Percentiles rank a stretch among this genome's conserved stretches.
Evolutionary conservation across 202 grass and related monocot species (phyloP).

Genomic region (Eragrostis tef): DNA sequence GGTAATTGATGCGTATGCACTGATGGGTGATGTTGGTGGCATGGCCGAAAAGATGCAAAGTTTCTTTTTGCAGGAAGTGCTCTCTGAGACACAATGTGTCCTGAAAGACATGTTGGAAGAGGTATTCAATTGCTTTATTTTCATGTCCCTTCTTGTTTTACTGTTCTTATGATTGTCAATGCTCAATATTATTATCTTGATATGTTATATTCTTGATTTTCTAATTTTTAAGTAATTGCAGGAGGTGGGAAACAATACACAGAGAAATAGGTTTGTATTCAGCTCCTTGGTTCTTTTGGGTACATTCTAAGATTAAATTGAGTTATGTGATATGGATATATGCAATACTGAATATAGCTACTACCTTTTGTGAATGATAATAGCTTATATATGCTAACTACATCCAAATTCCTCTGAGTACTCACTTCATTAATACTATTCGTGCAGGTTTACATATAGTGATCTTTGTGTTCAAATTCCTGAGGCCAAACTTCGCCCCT

Average conservation of each 20-base stretch:
- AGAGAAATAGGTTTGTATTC: constrained; percentile 79
- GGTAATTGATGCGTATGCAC: constrained; percentile 92
- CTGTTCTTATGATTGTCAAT: constrained; percentile 21
- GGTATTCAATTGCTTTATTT: constrained; percentile 58
- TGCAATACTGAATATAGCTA: constrained; percentile 37
- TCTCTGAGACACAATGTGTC: constrained; percentile 88
- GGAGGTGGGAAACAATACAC: constrained; percentile 81
- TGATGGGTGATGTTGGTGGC: constrained; percentile 93
- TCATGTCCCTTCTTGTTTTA: constrained; percentile 25
- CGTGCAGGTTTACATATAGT: constrained; percentile 93
- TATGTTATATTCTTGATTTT: constrained; percentile 36
- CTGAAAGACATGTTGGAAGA: constrained; percentile 88
- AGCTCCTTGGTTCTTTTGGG: constrained; percentile 45
- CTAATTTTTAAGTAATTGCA: constrained; percentile 66
- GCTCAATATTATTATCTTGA: constrained; percentile 33
- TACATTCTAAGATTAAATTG: constrained; percentile 37
- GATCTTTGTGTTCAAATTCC: constrained; percentile 95
- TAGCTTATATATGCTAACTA: constrained; percentile 12
- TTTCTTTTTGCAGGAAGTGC: constrained; percentile 99
- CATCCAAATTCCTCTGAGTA: constrained; percentile 32
- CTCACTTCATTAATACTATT: constrained; percentile 28
- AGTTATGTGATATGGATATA: constrained; percentile 30
- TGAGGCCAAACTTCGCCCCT: constrained; percentile 85
- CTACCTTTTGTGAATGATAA: constrained; percentile 21
- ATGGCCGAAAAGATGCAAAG: constrained; percentile 99